Percentiles rank a stretch among this genome's conserved stretches.
Conservation (phyloP, 164 flowering plant genomes). For the Vitis rupestris region DNA sequence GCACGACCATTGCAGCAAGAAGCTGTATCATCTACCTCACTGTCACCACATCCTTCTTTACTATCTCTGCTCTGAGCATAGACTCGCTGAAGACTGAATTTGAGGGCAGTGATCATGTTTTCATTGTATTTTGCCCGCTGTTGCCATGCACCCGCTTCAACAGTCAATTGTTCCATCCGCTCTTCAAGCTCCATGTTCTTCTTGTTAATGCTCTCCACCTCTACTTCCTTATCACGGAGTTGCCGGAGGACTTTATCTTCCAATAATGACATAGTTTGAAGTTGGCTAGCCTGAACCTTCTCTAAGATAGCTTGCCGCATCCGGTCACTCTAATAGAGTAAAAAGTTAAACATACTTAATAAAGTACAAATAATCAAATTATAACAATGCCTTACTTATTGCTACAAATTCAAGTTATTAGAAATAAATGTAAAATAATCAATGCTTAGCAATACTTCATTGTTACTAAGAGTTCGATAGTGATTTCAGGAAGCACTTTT, state of each 20-base stretch:
- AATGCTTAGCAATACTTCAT: no score
- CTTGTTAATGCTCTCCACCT: slow-evolving; percentile 60
- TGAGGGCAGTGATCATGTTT: slow-evolving; percentile 61
- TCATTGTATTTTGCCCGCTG: slow-evolving; percentile 70
- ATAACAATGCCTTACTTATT: no score
- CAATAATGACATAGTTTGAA: slow-evolving; percentile 49
- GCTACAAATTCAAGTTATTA: no score
- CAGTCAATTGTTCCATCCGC: slow-evolving; percentile 47
- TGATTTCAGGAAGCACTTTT: no score
- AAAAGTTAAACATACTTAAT: neutral
- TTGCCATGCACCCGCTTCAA: slow-evolving; percentile 77
- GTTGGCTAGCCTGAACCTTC: slow-evolving; percentile 66
- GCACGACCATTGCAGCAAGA: slow-evolving; percentile 73
- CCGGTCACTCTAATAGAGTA: slow-evolving; percentile 52
- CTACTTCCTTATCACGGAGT: slow-evolving; percentile 69
- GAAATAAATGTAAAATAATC: no score
- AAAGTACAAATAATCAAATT: neutral
- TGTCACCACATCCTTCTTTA: slow-evolving; percentile 91
- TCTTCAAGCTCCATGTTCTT: slow-evolving; percentile 73
- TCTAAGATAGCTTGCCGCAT: slow-evolving; percentile 62
- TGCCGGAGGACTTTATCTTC: slow-evolving; percentile 65
- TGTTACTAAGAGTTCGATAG: no score
- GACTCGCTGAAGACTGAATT: slow-evolving; percentile 64
- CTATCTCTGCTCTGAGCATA: slow-evolving; percentile 62
- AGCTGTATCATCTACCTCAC: slow-evolving; percentile 84